Conservation (phyloP, 805 yeast species). For the Cephaloascus fragrans region DNA sequence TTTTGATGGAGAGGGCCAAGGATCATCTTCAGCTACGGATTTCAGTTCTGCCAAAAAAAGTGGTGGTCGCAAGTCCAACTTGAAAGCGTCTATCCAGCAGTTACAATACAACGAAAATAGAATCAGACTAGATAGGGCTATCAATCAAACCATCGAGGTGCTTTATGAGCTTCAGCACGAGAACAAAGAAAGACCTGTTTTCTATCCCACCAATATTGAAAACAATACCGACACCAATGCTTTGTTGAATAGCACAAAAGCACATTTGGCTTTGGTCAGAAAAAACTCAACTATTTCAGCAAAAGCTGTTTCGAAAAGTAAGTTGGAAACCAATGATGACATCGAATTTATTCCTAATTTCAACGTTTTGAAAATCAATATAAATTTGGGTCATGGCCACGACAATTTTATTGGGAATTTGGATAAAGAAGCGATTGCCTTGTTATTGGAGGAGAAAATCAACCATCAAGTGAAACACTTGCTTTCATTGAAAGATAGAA, state of each 20-base stretch:
- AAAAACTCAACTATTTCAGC: constrained; percentile 16
- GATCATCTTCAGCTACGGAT: constrained; percentile 9
- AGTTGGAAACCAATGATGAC: constrained; percentile 9
- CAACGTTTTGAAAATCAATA: constrained; percentile 51
- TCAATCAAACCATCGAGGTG: constrained; percentile 41
- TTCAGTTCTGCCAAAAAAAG: constrained; percentile 1
- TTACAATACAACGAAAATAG: constrained; percentile 69
- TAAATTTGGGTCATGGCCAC: constrained; percentile 40
- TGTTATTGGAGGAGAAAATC: constrained; percentile 61
- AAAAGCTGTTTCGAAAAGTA: constrained; percentile 1
- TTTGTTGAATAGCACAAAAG: constrained; percentile 35
- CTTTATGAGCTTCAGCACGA: constrained; percentile 43
- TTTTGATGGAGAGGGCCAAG: constrained; percentile 16
- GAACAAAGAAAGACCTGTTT: constrained; percentile 51
- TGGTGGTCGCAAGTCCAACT: constrained; percentile 5
- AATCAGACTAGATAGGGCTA: constrained; percentile 51
- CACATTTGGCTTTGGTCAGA: constrained; percentile 43
- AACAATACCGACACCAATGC: constrained; percentile 16
- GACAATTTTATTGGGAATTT: constrained; percentile 41
- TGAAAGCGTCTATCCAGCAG: constrained; percentile 56
- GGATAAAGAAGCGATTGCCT: constrained; percentile 61
- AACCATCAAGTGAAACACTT: constrained; percentile 59
- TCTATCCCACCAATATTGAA: constrained; percentile 41
- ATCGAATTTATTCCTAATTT: constrained; percentile 27
- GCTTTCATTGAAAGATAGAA: constrained; percentile 62